These are phyloP conservation scores for Hordeum pubiflorum DNA, from an alignment of 202 grass and related monocot genomes.

Conservation along the genomic window DNA sequence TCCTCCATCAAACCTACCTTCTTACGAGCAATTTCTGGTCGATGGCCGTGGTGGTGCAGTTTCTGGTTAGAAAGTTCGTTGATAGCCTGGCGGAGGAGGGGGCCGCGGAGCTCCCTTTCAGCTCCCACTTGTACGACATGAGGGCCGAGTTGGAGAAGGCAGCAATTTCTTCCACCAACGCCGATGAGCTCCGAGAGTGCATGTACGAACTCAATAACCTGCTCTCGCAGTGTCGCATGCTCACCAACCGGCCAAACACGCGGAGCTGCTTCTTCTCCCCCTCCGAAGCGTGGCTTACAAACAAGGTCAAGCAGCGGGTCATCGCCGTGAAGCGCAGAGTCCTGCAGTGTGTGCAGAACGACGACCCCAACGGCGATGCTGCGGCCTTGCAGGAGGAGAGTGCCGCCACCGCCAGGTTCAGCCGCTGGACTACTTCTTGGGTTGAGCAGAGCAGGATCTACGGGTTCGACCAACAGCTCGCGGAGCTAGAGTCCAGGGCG, in stretches of 20 bases:
- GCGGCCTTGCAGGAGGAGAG: background rate
- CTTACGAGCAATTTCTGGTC: background rate
- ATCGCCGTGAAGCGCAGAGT: conserved; percentile 14
- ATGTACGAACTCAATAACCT: conserved; percentile 47
- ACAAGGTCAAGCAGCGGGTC: conserved; percentile 30
- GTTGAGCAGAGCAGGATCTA: conserved; percentile 17
- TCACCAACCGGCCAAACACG: background rate
- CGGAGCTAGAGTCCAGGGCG: conserved; percentile 26
- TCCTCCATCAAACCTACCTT: background rate
- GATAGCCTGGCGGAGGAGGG: conserved; percentile 21
- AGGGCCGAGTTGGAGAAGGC: conserved; percentile 27
- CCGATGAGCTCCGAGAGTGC: conserved; percentile 38
- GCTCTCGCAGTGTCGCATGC: conserved; percentile 31
- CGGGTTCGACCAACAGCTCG: conserved; percentile 27
- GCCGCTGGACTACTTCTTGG: conserved; percentile 32
- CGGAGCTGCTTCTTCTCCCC: conserved; percentile 10
- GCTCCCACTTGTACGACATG: conserved; percentile 25
- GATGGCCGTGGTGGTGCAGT: conserved; percentile 39
- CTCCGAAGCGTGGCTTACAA: background rate
- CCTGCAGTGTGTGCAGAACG: background rate
- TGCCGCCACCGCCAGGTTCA: background rate
- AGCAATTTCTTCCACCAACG: conserved; percentile 20
- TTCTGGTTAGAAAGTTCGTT: conserved; percentile 34
- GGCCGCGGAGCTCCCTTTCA: conserved; percentile 25
- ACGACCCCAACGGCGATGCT: background rate